These are phyloP conservation scores for Dictyostelium discoideum DNA, from an alignment of 78 protist species.

Conservation along the genomic window dicty_2.7 NC_007091.3:1391501-1392000, in stretches of 20 bases:
- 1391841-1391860: neutral
- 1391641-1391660: neutral
- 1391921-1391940: slow-evolving; percentile 33
- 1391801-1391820: neutral
- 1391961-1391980: neutral
- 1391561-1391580: neutral
- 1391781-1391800: neutral
- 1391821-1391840: neutral
- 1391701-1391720: neutral
- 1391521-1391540: neutral
- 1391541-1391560: too few species aligned
- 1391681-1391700: neutral
- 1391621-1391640: neutral
- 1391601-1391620: neutral
- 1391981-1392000: neutral
- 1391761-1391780: neutral
- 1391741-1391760: slow-evolving; percentile 4
- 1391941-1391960: slow-evolving; percentile 6
- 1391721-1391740: neutral
- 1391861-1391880: neutral
- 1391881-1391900: slow-evolving; percentile 3
- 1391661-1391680: neutral
- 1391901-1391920: neutral
- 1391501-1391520: neutral
- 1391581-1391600: neutral